A percentile compares a stretch with the other conserved stretches of the same genome.
Conservation (phyloP, 2,329 filamentous ascomycete genomes). For the Apiospora aurea region DNA sequence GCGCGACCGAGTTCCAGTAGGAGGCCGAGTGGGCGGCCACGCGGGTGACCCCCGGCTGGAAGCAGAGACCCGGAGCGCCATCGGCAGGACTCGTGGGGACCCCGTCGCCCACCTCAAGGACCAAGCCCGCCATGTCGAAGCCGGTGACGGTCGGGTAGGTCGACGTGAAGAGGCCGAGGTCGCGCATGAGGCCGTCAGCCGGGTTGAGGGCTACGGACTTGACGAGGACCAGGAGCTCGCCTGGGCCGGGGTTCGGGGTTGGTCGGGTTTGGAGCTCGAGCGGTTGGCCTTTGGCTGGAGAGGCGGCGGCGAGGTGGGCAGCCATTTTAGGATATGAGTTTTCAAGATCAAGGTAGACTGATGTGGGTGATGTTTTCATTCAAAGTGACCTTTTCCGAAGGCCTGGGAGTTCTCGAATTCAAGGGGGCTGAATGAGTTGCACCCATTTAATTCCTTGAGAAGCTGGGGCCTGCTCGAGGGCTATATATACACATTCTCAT, state of each 20-base stretch:
- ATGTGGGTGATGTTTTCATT: too few species aligned
- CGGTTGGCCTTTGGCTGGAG: constrained; percentile 43
- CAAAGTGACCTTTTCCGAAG: too few species aligned
- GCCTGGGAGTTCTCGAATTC: too few species aligned
- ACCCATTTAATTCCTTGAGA: too few species aligned
- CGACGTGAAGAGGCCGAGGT: constrained; percentile 49
- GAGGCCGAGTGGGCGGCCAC: constrained; percentile 48
- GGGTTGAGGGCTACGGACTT: constrained; percentile 58
- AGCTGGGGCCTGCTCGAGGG: not conserved
- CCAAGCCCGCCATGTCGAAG: constrained; percentile 52
- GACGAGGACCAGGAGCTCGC: constrained; percentile 55
- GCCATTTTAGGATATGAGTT: constrained; percentile 39
- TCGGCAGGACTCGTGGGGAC: constrained; percentile 39
- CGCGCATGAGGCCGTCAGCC: constrained; percentile 51
- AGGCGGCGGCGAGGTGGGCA: constrained; percentile 51
- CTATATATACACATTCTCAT: not conserved
- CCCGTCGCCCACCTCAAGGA: constrained; percentile 49
- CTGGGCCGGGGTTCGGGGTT: constrained; percentile 53
- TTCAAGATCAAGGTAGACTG: too few species aligned
- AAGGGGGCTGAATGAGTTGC: too few species aligned
- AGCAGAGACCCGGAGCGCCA: constrained; percentile 29
- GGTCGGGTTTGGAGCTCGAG: constrained; percentile 46
- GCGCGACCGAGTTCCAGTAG: constrained; percentile 50
- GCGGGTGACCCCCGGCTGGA: constrained; percentile 44
- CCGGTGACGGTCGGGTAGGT: constrained; percentile 51